phyloP scores from a whole-genome alignment of 148 eudicot genomes.

The Camellia sinensis region DNA sequence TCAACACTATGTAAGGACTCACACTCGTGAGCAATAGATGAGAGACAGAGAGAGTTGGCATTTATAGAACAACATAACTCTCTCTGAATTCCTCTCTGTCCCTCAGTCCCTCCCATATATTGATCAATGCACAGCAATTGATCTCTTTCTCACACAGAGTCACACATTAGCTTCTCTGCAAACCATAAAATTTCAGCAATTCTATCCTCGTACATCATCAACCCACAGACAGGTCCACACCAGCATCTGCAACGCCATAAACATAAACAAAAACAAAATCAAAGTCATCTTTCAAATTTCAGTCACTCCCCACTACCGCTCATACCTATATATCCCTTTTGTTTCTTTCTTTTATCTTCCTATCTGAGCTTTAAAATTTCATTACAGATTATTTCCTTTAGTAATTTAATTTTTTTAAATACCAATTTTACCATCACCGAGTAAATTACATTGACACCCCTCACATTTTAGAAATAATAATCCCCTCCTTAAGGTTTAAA shows the following conservation, averaged over 20 bases:
- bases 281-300: not conserved
- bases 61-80: constrained; percentile 1
- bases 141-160: not conserved
- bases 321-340: not conserved
- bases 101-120: not conserved
- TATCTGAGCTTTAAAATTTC: too few relatives aligned
- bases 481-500: too few relatives aligned
- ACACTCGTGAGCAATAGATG: not conserved
- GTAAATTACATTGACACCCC: too few relatives aligned
- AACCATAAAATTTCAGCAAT: not conserved
- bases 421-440: too few relatives aligned
- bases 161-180: not conserved
- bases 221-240: not conserved
- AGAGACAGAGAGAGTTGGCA: not conserved
- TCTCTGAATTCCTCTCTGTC: constrained; percentile 4
- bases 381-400: too few relatives aligned
- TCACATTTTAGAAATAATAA: too few relatives aligned
- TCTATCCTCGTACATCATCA: not conserved
- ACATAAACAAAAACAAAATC: not conserved
- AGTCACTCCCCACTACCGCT: too few relatives aligned
- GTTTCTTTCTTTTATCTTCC: not conserved
- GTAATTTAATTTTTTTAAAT: too few relatives aligned
- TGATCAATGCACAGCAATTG: not conserved
- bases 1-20: constrained; percentile 10
- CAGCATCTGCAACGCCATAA: not conserved